These are phyloP conservation scores for Marasmius oreades DNA, from an alignment of 1,284 basidiomycete species.

Conservation along the genomic window DNA sequence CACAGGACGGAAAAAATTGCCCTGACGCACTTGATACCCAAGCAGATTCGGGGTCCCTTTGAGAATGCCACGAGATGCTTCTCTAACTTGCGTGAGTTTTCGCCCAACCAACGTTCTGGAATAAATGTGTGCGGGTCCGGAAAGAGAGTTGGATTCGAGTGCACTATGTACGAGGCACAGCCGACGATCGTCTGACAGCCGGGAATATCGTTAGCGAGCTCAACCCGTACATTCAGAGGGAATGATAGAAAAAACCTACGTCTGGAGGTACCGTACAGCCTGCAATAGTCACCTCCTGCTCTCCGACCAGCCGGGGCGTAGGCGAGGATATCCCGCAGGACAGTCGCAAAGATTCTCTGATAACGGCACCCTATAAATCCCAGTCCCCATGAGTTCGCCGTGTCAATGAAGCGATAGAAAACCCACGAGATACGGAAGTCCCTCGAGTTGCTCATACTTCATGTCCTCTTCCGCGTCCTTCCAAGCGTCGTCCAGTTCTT, in stretches of 20 bases:
- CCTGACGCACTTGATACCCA: neutral
- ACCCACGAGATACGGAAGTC: constrained; percentile 18
- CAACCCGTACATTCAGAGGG: neutral
- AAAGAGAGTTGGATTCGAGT: constrained; percentile 8
- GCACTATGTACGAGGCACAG: constrained; percentile 3
- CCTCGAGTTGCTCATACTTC: constrained; percentile 8
- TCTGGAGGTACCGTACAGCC: constrained; percentile 7
- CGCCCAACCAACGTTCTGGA: constrained; percentile 10
- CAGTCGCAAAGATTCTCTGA: constrained; percentile 12
- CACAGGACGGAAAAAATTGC: neutral
- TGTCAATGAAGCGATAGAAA: neutral
- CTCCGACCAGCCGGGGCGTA: constrained; percentile 6
- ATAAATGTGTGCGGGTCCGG: constrained; percentile 4
- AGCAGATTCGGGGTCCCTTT: constrained; percentile 11
- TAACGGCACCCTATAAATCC: constrained; percentile 4
- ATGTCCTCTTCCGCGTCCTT: constrained; percentile 11
- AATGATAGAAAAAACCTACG: constrained; percentile 1
- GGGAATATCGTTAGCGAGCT: neutral
- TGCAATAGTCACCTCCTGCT: neutral
- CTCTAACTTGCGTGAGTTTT: neutral
- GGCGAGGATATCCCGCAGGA: constrained; percentile 6
- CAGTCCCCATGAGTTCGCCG: neutral
- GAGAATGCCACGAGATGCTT: constrained; percentile 7
- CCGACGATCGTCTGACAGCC: constrained; percentile 6
- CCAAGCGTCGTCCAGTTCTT: constrained; percentile 16